These are phyloP conservation scores for Iberis pinnata DNA, from an alignment of 345 rosid genomes.

Conservation along the genomic window DNA sequence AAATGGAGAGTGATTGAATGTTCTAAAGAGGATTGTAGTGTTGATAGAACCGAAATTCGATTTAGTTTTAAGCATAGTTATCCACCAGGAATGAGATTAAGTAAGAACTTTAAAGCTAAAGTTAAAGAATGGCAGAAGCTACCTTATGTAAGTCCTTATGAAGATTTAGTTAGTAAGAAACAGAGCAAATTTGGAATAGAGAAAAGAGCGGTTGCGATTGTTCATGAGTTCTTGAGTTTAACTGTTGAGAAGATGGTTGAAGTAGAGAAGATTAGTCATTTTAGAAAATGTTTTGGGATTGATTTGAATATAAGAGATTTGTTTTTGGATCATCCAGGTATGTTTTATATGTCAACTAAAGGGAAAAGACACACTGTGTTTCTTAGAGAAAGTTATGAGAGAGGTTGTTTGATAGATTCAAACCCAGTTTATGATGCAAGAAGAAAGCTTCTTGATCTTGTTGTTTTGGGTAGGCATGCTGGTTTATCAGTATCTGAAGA, in stretches of 20 bases:
- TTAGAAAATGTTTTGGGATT: slow-evolving; percentile 69
- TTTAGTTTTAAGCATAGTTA: slow-evolving; percentile 58
- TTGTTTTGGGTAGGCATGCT: slow-evolving; percentile 59
- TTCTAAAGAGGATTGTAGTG: slow-evolving; percentile 44
- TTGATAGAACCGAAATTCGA: slow-evolving; percentile 44
- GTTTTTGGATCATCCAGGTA: slow-evolving; percentile 89
- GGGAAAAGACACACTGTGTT: slow-evolving; percentile 80
- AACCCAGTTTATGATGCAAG: slow-evolving; percentile 63
- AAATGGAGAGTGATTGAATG: slow-evolving; percentile 72
- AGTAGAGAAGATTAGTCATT: slow-evolving; percentile 91
- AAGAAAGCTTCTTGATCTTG: slow-evolving; percentile 81
- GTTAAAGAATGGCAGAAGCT: slow-evolving; percentile 77
- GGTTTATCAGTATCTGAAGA: slow-evolving; percentile 30
- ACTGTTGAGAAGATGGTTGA: slow-evolving; percentile 90
- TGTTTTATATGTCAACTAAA: slow-evolving; percentile 74
- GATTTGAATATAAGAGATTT: slow-evolving; percentile 77
- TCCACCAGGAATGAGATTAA: slow-evolving; percentile 83
- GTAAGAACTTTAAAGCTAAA: slow-evolving; percentile 62
- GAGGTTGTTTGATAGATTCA: slow-evolving; percentile 53
- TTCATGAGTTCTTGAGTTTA: slow-evolving; percentile 72
- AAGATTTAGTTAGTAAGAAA: slow-evolving; percentile 44
- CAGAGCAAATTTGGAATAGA: slow-evolving; percentile 46
- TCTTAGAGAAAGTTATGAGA: slow-evolving; percentile 81
- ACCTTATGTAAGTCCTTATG: slow-evolving; percentile 72
- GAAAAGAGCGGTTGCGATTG: slow-evolving; percentile 70